Base-by-base conservation (phyloP, 2,329 filamentous ascomycete species). In the Aspergillus sp. region DNA sequence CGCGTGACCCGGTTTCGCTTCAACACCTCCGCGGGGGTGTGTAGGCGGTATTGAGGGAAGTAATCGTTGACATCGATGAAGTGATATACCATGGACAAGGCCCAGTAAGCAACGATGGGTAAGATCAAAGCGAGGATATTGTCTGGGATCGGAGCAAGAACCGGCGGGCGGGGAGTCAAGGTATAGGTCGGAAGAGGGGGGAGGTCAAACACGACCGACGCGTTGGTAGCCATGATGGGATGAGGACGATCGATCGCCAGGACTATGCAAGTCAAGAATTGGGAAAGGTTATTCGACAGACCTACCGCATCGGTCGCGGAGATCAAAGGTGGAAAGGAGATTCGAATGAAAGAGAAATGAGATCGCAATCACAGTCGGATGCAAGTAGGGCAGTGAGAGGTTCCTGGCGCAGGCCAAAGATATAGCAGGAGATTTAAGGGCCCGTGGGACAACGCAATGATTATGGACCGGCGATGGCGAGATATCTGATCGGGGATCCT, bases 21-120 rank as follows among this genome's bases (percentile, higher is more conserved):
- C 38, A 88, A 75, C 64, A 98, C 90, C 78, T 98, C 94, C 55
- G 92, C 92, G 13, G 95, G 95, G 0, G 95, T 98, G 79, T 99
- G 95, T 45, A 99, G 84, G 64, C 95, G 90, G 79, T 98, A 97
- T 70, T 96, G 87, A 17, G 93, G 89, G 75, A 94, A 96, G 39
- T 94, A 80, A 76, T 97, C 91, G 78, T 89, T 88, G 60, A 88
- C 82, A 78, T 99, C 95, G 71, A 98, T 88, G 68, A 88, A 73
- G 81, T 98, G 94, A 81, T 96, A 99, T 74, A 94, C 79, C 74
- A 91, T 79, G 19, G 94, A 98, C 32, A 96, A 79, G 21, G 81
- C 78, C 95, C 95, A 99, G 84, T 99, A 99, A 60, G 89, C 90
- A 69, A 91, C 74, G 62, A 97, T 85, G 30, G 93, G 93, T 13